Evolutionary conservation across 495 filamentous ascomycete genomes (phyloP).

Genomic region (Penicillium alfredii): DNA sequence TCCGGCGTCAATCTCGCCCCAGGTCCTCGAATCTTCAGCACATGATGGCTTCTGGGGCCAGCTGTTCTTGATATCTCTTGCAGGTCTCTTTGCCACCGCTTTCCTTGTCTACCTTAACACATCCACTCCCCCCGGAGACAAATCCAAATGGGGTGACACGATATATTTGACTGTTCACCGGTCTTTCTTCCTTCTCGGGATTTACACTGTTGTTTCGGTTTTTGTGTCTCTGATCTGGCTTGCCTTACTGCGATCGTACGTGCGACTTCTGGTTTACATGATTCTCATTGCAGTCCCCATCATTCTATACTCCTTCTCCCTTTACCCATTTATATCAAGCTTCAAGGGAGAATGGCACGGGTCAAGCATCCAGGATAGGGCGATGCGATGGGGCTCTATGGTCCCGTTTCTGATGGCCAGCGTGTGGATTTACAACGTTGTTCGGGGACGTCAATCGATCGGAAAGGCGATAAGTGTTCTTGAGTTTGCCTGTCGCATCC

Average conservation of each 20-base stretch:
- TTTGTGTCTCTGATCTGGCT: slow-evolving; percentile 88
- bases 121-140: slow-evolving; percentile 52
- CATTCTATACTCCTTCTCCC: slow-evolving; percentile 75
- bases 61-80: slow-evolving; percentile 77
- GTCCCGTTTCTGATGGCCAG: slow-evolving; percentile 68
- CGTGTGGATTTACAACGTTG: slow-evolving; percentile 76
- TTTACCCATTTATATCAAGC: slow-evolving; percentile 88
- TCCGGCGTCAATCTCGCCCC: slow-evolving; percentile 41
- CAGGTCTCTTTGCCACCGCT: slow-evolving; percentile 77
- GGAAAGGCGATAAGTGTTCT: slow-evolving; percentile 76
- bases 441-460: slow-evolving; percentile 71
- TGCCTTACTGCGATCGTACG: slow-evolving; percentile 76
- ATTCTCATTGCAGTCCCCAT: slow-evolving; percentile 80
- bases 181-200: slow-evolving; percentile 81
- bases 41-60: slow-evolving; percentile 93
- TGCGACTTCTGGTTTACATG: slow-evolving; percentile 68
- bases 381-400: slow-evolving; percentile 81
- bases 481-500: slow-evolving; percentile 83
- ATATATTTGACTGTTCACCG: slow-evolving; percentile 84
- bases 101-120: slow-evolving; percentile 87
- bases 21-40: slow-evolving; percentile 48
- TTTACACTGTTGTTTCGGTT: slow-evolving; percentile 86
- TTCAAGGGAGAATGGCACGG: slow-evolving; percentile 69
- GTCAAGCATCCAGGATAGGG: slow-evolving; percentile 70
- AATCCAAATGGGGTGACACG: slow-evolving; percentile 73